These are phyloP conservation scores for Magnusiomyces suaveolens DNA, from an alignment of 1,139 yeast species.

Conservation along the genomic window DNA sequence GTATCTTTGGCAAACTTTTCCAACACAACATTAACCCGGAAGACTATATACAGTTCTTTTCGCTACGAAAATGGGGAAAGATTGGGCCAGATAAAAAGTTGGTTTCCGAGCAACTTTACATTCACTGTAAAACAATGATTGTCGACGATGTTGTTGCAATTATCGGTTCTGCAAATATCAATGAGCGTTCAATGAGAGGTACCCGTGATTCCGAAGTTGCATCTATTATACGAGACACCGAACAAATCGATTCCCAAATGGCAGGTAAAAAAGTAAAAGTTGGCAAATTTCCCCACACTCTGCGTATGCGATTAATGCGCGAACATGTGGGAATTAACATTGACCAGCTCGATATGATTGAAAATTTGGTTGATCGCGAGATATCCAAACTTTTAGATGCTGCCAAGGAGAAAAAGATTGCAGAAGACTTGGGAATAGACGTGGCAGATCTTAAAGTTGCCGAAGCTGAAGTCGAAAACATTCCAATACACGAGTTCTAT, in stretches of 20 bases:
- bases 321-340: constrained; percentile 94
- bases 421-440: constrained; percentile 11
- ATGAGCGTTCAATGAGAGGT: constrained; percentile 37
- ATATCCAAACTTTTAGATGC: constrained; percentile 5
- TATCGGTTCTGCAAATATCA: constrained; percentile 19
- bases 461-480: not conserved
- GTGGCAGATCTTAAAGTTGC: not conserved
- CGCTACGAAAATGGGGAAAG: constrained; percentile 91
- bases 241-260: constrained; percentile 65
- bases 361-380: constrained; percentile 36
- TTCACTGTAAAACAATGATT: constrained; percentile 61
- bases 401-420: constrained; percentile 5
- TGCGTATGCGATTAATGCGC: constrained; percentile 86
- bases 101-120: constrained; percentile 84
- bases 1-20: constrained; percentile 74
- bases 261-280: constrained; percentile 72
- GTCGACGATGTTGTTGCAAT: constrained; percentile 17
- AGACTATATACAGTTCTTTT: constrained; percentile 83
- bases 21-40: constrained; percentile 74
- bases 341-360: constrained; percentile 76
- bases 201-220: constrained; percentile 91
- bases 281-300: constrained; percentile 79
- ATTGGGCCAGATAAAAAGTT: constrained; percentile 67
- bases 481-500: not conserved
- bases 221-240: constrained; percentile 74